These are phyloP conservation scores for Tylopilus cervinicoccineus DNA, from an alignment of 768 basidiomycete species.

Conservation along the genomic window DNA sequence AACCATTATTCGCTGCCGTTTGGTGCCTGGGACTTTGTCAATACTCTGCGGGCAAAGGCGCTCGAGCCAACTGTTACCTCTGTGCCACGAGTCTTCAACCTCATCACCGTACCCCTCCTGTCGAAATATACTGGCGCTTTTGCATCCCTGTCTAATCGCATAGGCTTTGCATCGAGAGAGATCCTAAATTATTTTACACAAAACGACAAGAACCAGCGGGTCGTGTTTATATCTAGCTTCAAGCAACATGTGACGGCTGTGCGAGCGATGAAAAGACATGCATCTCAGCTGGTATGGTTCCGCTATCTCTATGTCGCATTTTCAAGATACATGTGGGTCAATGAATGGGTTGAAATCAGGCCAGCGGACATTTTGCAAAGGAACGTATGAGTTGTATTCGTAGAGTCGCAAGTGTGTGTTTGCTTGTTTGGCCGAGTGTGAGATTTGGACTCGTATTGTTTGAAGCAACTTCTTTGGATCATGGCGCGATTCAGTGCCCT, in stretches of 20 bases:
- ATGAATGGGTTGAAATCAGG: conserved; percentile 64
- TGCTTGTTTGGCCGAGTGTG: conserved; percentile 28
- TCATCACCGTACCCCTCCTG: conserved; percentile 53
- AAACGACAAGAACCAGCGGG: conserved; percentile 1
- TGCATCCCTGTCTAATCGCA: conserved; percentile 48
- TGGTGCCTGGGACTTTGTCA: conserved; percentile 47
- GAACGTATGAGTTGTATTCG: background rate
- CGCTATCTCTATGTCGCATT: conserved; percentile 78
- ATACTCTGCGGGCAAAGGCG: conserved; percentile 25
- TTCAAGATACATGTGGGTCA: conserved; percentile 92
- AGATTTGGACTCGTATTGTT: conserved; percentile 20
- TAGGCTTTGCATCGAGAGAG: conserved; percentile 30
- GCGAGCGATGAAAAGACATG: conserved; percentile 68
- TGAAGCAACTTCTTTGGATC: conserved; percentile 8
- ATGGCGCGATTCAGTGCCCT: conserved; percentile 73
- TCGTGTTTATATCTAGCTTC: conserved; percentile 54
- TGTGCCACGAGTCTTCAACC: conserved; percentile 48
- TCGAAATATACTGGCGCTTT: conserved; percentile 62
- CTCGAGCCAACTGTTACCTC: conserved; percentile 29
- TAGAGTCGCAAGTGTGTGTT: conserved; percentile 11
- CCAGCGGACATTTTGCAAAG: conserved; percentile 1
- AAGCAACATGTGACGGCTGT: conserved; percentile 53
- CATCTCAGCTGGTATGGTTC: conserved; percentile 84
- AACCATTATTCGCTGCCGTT: conserved; percentile 74
- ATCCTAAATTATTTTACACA: conserved; percentile 3